Percentiles rank a stretch among this genome's conserved stretches.
These are phyloP conservation scores for Parmelia sp. DNA, from an alignment of 495 filamentous ascomycete species.

Conservation along the genomic window DNA sequence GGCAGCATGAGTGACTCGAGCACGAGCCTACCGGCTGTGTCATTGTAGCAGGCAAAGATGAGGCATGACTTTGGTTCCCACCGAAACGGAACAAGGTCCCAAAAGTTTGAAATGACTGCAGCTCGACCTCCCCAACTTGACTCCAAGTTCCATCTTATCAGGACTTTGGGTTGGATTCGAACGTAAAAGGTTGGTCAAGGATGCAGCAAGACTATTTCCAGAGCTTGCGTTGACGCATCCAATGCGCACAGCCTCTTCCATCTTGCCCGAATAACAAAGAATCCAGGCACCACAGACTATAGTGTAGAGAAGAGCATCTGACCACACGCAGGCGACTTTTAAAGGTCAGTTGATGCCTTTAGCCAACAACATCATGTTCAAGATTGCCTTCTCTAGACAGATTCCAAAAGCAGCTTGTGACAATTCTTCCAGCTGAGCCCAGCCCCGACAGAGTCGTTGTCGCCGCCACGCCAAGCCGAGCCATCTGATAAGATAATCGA, in stretches of 20 bases:
- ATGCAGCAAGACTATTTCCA: neutral
- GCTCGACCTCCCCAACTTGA: neutral
- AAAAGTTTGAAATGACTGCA: neutral
- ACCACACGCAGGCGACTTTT: neutral
- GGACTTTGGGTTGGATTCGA: neutral
- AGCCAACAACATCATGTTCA: neutral
- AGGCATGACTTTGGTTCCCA: neutral
- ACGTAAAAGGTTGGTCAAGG: neutral
- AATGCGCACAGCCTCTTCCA: slow-evolving; percentile 1
- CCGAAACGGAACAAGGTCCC: neutral
- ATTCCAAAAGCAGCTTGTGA: slow-evolving; percentile 1
- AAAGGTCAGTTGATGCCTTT: neutral
- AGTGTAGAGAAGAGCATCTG: neutral
- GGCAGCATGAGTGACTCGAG: neutral
- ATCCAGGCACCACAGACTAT: neutral
- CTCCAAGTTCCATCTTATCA: neutral
- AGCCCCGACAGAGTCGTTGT: neutral
- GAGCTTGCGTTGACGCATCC: neutral
- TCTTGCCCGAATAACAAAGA: neutral
- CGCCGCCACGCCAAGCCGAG: neutral
- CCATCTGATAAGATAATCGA: too few species aligned
- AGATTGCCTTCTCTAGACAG: too few species aligned
- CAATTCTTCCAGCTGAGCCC: neutral
- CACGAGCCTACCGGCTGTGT: slow-evolving; percentile 1
- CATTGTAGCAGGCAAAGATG: neutral